Evolutionary conservation across 306 rosid genomes (phyloP), one percentile per base, ranked within the genome.

Genomic region (Leucaena leucocephala): DNA sequence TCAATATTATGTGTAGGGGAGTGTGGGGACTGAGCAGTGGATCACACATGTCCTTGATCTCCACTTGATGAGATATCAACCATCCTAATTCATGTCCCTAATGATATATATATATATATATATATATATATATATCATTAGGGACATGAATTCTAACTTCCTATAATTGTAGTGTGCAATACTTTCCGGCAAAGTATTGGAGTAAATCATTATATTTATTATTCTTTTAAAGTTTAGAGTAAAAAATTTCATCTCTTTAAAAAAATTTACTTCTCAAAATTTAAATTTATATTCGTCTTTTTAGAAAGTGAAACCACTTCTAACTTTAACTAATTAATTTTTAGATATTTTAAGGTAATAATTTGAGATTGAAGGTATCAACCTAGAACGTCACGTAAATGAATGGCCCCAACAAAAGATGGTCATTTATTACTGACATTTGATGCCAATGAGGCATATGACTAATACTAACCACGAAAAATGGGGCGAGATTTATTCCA

Each of bases 141-240:
- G 40, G 11, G 72, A 55, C 58, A 35, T 44, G 62, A 77, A 69
- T 73, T 68, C 72, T 43, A 50, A 64, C 66, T 69, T 74, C 57
- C 54, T 44, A 79, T 75, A 38, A 49, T 78, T 58, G 17, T 44
- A 64, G 7, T 35, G 27, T 27, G 40, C 34, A 43, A 40, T 21
- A 12, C 65, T 73, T 57, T 16, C 6, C 13, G 8, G 22, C 14
- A 14, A 74, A 74, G 14, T 8, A 10, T n/a, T 4, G 22, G 27
- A 7, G 45, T 17, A 16, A 7, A 64, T 39, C 44, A 27, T 27
- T 27, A 0, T 27, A 27, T 27, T 27, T 27, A 27, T 27, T 27
- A 27, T 1, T 27, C 27, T 27, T 27, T 27, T 27, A 27, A 27
- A 27, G 27, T 27, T 27, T 0, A 27, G 27, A 0, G 27, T 27